Percentiles rank a stretch among this genome's conserved stretches.
Conservation (phyloP, 805 yeast genomes). For the Lipomyces chichibuensis region DNA sequence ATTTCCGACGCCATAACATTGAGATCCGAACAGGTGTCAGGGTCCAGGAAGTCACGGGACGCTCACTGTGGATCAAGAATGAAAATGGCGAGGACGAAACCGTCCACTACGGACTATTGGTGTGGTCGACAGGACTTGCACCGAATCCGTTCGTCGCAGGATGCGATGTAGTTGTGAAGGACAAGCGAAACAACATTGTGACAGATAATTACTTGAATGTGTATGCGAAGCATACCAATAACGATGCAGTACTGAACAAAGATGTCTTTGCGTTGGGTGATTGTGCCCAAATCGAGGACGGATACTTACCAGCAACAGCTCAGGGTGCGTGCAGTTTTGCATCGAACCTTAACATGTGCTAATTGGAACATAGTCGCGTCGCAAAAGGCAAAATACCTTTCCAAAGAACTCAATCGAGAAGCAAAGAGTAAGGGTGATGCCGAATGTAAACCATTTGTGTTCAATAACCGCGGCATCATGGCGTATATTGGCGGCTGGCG, state of each 20-base stretch:
- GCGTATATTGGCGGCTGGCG: slow-evolving; percentile 59
- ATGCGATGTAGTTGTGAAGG: slow-evolving; percentile 54
- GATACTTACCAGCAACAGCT: slow-evolving; percentile 72
- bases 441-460: slow-evolving; percentile 62
- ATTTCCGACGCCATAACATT: slow-evolving; percentile 63
- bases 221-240: slow-evolving; percentile 47
- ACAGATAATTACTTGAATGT: slow-evolving; percentile 71
- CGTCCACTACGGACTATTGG: slow-evolving; percentile 62
- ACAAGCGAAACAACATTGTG: slow-evolving; percentile 57
- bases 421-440: slow-evolving; percentile 50
- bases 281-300: slow-evolving; percentile 66
- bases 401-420: slow-evolving; percentile 58
- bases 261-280: slow-evolving; percentile 74
- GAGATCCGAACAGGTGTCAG: slow-evolving; percentile 65
- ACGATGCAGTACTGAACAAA: slow-evolving; percentile 38
- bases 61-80: slow-evolving; percentile 60
- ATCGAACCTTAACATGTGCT: background rate
- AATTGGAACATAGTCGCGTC: slow-evolving; percentile 8
- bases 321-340: slow-evolving; percentile 57
- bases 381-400: slow-evolving; percentile 69
- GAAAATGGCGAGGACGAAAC: slow-evolving; percentile 49
- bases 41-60: slow-evolving; percentile 59
- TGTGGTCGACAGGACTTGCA: slow-evolving; percentile 79
- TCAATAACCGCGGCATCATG: slow-evolving; percentile 65
- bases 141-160: slow-evolving; percentile 62